phyloP scores from a whole-genome alignment of 2,329 filamentous ascomycete genomes.

The Microsporum audouinii region DNA sequence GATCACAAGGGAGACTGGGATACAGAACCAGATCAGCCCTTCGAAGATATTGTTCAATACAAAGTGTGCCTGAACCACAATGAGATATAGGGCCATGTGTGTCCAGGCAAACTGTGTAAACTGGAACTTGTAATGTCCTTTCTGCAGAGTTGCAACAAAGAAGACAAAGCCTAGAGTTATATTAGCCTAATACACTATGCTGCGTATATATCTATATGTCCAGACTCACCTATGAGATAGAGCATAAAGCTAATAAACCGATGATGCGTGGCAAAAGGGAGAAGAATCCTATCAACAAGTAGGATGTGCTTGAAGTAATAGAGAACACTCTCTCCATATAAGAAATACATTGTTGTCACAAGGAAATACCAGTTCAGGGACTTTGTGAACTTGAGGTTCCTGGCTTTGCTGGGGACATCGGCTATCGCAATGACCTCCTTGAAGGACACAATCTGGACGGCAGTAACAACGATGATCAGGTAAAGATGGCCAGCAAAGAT shows the following conservation, averaged over 20 bases:
- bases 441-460: conserved; percentile 92
- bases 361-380: conserved; percentile 98
- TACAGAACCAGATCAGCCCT: conserved; percentile 99
- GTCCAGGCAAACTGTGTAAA: conserved; percentile 99
- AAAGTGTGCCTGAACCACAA: conserved; percentile 95
- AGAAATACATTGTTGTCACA: conserved; percentile 97
- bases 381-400: conserved; percentile 87
- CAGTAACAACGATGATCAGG: conserved; percentile 84
- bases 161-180: conserved; percentile 71
- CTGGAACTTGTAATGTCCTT: conserved; percentile 94
- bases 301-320: conserved; percentile 99
- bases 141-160: conserved; percentile 88
- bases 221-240: conserved; percentile 75
- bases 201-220: not conserved
- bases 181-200: not conserved
- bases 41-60: conserved; percentile 99
- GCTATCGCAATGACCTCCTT: conserved; percentile 98
- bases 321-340: conserved; percentile 97
- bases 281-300: conserved; percentile 79
- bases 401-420: conserved; percentile 81
- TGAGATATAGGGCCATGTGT: conserved; percentile 96
- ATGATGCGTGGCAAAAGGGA: conserved; percentile 92
- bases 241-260: conserved; percentile 98
- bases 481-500: conserved; percentile 97
- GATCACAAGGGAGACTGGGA: conserved; percentile 87